These are phyloP conservation scores for Phylloporus sp. DNA, from an alignment of 1,284 basidiomycete genomes.

Conservation along the genomic window DNA sequence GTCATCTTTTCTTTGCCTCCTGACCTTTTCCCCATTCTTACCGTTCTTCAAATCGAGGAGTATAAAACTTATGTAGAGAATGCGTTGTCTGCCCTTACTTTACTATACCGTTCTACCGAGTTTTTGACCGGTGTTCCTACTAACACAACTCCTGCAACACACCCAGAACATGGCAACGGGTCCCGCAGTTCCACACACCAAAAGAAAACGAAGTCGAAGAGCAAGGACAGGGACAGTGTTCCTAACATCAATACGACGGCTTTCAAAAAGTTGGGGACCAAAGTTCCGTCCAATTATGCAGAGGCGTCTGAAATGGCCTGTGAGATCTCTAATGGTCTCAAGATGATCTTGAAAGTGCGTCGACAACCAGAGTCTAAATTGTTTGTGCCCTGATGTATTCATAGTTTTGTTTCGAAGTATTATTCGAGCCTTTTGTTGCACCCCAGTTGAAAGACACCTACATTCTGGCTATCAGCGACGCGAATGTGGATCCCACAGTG, in stretches of 20 bases:
- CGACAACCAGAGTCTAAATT: neutral
- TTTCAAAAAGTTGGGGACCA: constrained; percentile 35
- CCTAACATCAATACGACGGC: constrained; percentile 32
- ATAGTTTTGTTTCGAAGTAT: constrained; percentile 35
- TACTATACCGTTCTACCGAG: constrained; percentile 21
- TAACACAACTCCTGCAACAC: neutral
- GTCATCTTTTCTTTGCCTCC: constrained; percentile 31
- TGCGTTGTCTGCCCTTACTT: constrained; percentile 24
- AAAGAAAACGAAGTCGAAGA: constrained; percentile 26
- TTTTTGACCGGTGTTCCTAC: constrained; percentile 13
- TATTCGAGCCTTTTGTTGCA: constrained; percentile 29
- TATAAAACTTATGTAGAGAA: constrained; percentile 33
- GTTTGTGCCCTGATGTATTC: constrained; percentile 1
- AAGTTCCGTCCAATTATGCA: constrained; percentile 35
- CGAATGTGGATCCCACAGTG: neutral
- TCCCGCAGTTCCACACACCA: constrained; percentile 6
- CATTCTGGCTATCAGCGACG: neutral
- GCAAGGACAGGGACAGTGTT: constrained; percentile 18
- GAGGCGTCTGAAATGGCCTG: constrained; percentile 32
- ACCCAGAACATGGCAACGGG: constrained; percentile 1
- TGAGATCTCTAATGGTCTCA: constrained; percentile 35
- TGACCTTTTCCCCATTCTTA: constrained; percentile 16
- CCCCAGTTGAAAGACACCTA: constrained; percentile 12
- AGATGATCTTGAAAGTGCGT: constrained; percentile 40
- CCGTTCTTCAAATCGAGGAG: constrained; percentile 20